Base-by-base conservation (phyloP, 192 early-diverging fungal genomes). In the Umbelopsis vinacea region DNA sequence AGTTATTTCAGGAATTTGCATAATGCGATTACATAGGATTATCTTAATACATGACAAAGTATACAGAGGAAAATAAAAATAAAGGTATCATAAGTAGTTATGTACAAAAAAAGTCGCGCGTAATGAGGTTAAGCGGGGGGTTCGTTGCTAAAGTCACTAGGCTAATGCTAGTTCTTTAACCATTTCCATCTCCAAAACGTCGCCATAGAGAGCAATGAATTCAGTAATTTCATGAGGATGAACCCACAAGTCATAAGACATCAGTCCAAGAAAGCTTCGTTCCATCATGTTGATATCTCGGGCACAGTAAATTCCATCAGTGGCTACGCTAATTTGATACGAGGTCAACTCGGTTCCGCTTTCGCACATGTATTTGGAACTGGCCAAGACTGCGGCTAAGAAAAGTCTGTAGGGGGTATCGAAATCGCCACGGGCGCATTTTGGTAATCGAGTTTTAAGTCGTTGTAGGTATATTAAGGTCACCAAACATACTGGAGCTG, bases 401-500 rank as follows among this genome's bases (percentile, higher is more conserved):
- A 92, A 89, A n/a, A 92, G 86, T 57, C 86, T 78, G 72, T 88
- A 89, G 6, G 90, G 90, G 4, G 90, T 90, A 67, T 89, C 90
- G 14, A 76, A 74, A 52, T 83, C 84, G 2, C 88, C 89, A 26
- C 83, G 82, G 29, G 90, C 90, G 29, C 82, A 80, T 48, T 71
- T 72, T 9, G 87, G 86, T 70, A 91, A 66, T 22, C 78, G 75
- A 24, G 74, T 81, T 67, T 89, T 85, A 38, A 91, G 81, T 60
- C 89, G 78, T 50, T 88, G 80, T 35, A 91, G 81, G 71, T 91
- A 91, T 45, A 91, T 84, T 37, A 90, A 76, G 0, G 87, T 84
- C 10, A 89, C 84, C 6, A 90, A 48, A 33, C 63, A 37, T 33
- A 72, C 46, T 7, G 57, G 57, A 8, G 46, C 57, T 11, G 71